Percentiles rank a stretch among this genome's conserved stretches.
These are phyloP conservation scores for Coemansia biformis DNA, from an alignment of 192 early-diverging fungal species.

Conservation along the genomic window DNA sequence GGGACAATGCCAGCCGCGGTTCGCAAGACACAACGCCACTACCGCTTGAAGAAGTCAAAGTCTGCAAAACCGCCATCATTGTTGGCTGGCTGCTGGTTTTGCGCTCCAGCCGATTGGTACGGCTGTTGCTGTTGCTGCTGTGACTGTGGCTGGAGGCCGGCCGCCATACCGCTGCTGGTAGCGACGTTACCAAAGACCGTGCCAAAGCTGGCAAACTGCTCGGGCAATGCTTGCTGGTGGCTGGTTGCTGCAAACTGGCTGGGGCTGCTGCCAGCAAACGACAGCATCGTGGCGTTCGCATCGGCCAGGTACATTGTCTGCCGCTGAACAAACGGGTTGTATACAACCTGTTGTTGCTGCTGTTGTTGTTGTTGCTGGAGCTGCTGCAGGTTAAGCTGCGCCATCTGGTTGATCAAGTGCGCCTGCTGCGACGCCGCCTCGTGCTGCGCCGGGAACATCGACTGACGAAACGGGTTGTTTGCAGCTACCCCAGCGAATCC, in stretches of 20 bases:
- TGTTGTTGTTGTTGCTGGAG: conserved; percentile 12
- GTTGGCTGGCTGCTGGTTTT: conserved; percentile 13
- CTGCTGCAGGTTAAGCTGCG: conserved; percentile 31
- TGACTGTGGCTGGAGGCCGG: too few relatives aligned
- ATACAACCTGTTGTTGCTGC: conserved; percentile 18
- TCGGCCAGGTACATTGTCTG: conserved; percentile 46
- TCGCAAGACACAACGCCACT: too few relatives aligned
- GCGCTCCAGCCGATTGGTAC: conserved; percentile 5
- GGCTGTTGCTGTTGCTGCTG: conserved; percentile 3
- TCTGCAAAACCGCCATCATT: conserved; percentile 44
- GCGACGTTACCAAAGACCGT: conserved; percentile 5
- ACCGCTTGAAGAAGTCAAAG: conserved; percentile 36
- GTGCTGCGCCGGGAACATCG: conserved; percentile 34
- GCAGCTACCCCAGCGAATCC: conserved; percentile 22
- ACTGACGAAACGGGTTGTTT: conserved; percentile 49
- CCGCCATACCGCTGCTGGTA: too few relatives aligned
- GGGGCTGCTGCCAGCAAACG: conserved; percentile 6
- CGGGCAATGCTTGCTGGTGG: neutral
- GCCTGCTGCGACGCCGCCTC: conserved; percentile 20
- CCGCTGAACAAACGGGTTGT: conserved; percentile 48
- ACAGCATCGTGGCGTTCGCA: neutral
- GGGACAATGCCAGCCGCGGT: too few relatives aligned
- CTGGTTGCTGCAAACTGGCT: neutral
- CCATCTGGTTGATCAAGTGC: conserved; percentile 24
- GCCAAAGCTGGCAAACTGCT: conserved; percentile 3